phyloP scores from a whole-genome alignment of 768 basidiomycete species.

The Sporobolomyces phaffii region DNA sequence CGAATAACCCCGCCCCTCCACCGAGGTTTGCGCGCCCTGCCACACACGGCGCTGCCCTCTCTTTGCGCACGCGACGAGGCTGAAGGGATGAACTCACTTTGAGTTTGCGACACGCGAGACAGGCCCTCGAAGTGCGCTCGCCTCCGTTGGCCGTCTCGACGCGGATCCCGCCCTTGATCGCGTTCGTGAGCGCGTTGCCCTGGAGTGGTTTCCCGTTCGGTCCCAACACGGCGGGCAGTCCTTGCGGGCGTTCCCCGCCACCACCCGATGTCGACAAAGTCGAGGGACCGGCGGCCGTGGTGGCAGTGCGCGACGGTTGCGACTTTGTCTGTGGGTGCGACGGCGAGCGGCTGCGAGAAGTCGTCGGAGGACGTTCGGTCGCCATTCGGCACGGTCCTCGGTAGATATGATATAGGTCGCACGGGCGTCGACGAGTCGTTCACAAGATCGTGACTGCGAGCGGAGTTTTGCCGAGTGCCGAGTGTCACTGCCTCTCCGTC shows the following conservation, averaged over 20 bases:
- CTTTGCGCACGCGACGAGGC: no score
- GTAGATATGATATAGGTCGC: background rate
- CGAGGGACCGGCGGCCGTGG: no score
- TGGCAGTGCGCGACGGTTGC: background rate
- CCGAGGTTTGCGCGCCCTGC: no score
- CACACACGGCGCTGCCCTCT: no score
- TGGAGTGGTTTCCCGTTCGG: conserved; percentile 14
- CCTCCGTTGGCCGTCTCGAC: conserved; percentile 25
- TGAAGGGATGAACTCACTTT: no score
- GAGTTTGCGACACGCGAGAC: conserved; percentile 28
- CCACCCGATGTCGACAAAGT: no score
- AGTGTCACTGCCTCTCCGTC: no score
- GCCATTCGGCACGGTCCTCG: background rate
- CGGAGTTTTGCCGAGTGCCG: conserved; percentile 4
- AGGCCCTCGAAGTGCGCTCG: conserved; percentile 21
- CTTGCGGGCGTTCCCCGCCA: background rate
- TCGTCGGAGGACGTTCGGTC: background rate
- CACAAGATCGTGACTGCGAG: background rate
- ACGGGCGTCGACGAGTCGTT: background rate
- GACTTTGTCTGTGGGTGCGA: background rate
- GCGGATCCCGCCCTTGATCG: conserved; percentile 19
- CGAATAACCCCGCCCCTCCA: no score
- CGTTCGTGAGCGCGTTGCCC: conserved; percentile 23
- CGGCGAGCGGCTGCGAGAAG: background rate
- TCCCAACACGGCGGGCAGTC: background rate